Percentiles rank a stretch among this genome's conserved stretches.
phyloP scores from a whole-genome alignment of 2,329 filamentous ascomycete species.

The Ascochyta rabiei region DNA sequence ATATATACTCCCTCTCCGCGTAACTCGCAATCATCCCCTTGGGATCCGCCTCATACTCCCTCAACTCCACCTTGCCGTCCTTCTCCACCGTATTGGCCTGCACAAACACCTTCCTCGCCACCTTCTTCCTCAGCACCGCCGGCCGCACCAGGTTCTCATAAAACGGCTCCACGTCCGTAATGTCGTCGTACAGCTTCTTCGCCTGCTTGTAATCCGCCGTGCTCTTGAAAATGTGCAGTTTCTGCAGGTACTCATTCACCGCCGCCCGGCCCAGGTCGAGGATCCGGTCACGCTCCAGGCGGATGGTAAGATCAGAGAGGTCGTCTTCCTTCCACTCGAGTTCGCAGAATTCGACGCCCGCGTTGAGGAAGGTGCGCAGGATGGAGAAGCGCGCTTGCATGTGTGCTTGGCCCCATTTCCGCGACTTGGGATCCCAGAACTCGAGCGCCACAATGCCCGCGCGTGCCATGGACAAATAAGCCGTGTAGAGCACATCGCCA shows the following conservation, averaged over 20 bases:
- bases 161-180: conserved; percentile 84
- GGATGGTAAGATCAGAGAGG: conserved; percentile 80
- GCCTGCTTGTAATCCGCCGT: conserved; percentile 83
- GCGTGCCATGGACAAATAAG: conserved; percentile 92
- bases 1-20: conserved; percentile 47
- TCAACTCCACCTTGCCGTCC: conserved; percentile 63
- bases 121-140: conserved; percentile 76
- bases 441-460: conserved; percentile 89
- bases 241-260: conserved; percentile 85
- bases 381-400: conserved; percentile 93
- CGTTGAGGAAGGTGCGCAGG: conserved; percentile 80
- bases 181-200: conserved; percentile 79
- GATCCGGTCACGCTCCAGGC: conserved; percentile 85
- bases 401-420: conserved; percentile 88
- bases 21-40: conserved; percentile 68
- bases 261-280: conserved; percentile 80
- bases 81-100: conserved; percentile 83
- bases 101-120: conserved; percentile 89
- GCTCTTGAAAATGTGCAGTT: conserved; percentile 89
- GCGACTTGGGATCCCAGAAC: conserved; percentile 89
- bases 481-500: conserved; percentile 84
- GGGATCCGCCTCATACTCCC: conserved; percentile 83
- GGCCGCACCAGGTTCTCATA: conserved; percentile 82
- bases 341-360: conserved; percentile 85
- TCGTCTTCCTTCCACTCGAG: conserved; percentile 76